These are phyloP conservation scores for Wickerhamiella kurtzmanii DNA, from an alignment of 805 yeast genomes.

Conservation along the genomic window DNA sequence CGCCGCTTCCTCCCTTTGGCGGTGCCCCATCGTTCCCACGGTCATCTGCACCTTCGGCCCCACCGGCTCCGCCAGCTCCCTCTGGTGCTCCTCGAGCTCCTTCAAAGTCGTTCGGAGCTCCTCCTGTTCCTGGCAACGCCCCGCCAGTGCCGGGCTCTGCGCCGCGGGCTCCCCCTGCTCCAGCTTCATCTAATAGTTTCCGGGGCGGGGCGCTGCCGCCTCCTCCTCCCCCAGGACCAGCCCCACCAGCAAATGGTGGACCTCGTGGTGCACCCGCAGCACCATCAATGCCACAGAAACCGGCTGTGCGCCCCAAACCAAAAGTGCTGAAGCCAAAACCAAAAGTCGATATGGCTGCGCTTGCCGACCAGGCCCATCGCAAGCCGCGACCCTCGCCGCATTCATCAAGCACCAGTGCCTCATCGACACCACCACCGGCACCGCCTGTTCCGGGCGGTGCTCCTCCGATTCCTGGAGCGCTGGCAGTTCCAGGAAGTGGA, in stretches of 20 bases:
- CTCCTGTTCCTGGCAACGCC: conserved; percentile 11
- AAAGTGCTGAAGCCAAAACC: background rate
- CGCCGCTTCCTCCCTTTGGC: too few species aligned
- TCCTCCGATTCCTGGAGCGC: conserved; percentile 11
- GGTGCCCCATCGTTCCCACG: too few species aligned
- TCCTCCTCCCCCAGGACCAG: too few species aligned
- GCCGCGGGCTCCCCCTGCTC: conserved; percentile 3
- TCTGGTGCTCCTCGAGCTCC: conserved; percentile 1
- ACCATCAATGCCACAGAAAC: conserved; percentile 11
- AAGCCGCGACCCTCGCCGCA: background rate
- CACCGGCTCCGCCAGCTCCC: too few species aligned
- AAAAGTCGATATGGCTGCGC: background rate
- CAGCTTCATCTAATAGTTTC: conserved; percentile 19
- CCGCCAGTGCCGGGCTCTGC: conserved; percentile 11
- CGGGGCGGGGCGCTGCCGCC: too few species aligned
- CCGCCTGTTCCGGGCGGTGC: conserved; percentile 23
- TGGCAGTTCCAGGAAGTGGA: background rate
- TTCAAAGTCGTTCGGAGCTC: conserved; percentile 1
- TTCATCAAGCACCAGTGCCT: background rate
- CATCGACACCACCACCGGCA: conserved; percentile 3
- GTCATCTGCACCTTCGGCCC: too few species aligned
- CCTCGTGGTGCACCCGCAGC: conserved; percentile 10
- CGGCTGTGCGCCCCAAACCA: background rate
- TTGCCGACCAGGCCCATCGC: background rate
- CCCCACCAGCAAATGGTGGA: too few species aligned